These are phyloP conservation scores for Croton setiger DNA, from an alignment of 441 rosid species.

Conservation along the genomic window DNA sequence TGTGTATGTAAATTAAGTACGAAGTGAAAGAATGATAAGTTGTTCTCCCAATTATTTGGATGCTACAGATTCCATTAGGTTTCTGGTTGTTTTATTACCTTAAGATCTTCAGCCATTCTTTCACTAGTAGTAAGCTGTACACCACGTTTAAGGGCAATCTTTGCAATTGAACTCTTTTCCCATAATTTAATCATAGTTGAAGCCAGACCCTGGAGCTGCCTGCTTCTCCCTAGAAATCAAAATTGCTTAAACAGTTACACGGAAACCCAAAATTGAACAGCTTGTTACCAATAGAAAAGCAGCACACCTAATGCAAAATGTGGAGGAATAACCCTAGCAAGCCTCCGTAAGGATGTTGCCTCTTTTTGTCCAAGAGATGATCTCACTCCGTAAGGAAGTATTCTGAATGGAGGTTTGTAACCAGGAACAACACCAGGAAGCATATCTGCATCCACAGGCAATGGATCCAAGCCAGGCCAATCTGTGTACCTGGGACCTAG, in stretches of 20 bases:
- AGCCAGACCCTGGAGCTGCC: slow-evolving; percentile 91
- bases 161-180: slow-evolving; percentile 81
- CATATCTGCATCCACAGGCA: slow-evolving; percentile 92
- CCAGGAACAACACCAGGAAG: slow-evolving; percentile 75
- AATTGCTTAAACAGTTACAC: slow-evolving; percentile 20
- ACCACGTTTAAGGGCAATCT: slow-evolving; percentile 89
- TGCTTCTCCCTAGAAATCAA: slow-evolving; percentile 64
- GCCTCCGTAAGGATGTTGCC: slow-evolving; percentile 74
- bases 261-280: slow-evolving; percentile 7
- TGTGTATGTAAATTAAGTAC: neutral
- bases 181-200: slow-evolving; percentile 73
- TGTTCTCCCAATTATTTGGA: slow-evolving; percentile 3
- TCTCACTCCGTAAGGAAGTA: slow-evolving; percentile 90
- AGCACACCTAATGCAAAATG: slow-evolving; percentile 85
- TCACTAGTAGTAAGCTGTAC: slow-evolving; percentile 90
- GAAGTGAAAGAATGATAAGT: neutral
- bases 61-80: neutral
- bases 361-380: slow-evolving; percentile 59
- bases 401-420: slow-evolving; percentile 81
- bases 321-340: slow-evolving; percentile 84
- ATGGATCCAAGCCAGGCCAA: slow-evolving; percentile 78
- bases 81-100: slow-evolving; percentile 42
- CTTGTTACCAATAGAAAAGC: slow-evolving; percentile 17
- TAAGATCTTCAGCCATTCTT: slow-evolving; percentile 96
- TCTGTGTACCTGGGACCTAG: slow-evolving; percentile 84